Evolutionary conservation across 768 basidiomycete genomes (phyloP).

Genomic region (Hydnomerulius pinastri): DNA sequence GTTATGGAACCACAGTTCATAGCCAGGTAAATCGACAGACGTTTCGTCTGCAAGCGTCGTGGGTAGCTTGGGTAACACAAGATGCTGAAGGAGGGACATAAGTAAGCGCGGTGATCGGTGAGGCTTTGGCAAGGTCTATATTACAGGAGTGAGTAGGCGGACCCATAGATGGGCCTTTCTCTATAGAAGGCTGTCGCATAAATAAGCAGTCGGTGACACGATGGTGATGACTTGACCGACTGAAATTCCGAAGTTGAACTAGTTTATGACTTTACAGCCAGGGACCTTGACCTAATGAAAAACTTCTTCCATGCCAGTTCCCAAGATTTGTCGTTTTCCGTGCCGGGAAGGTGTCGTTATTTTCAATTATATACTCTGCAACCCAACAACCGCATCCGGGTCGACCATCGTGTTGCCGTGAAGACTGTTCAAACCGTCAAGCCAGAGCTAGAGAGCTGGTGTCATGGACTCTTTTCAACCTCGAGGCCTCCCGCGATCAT

Average conservation of each 20-base stretch:
- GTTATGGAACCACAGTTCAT: constrained; percentile 20
- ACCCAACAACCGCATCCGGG: background rate
- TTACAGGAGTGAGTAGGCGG: background rate
- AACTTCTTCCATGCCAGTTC: no score
- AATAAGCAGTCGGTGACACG: no score
- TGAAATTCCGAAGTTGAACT: no score
- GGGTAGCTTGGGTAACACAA: constrained; percentile 21
- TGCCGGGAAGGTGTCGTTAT: background rate
- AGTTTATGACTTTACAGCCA: no score
- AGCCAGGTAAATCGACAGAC: constrained; percentile 20
- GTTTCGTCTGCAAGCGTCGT: constrained; percentile 8
- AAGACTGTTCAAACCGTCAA: no score
- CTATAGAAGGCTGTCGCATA: background rate
- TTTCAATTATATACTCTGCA: background rate
- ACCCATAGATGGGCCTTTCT: no score
- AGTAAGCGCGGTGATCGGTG: background rate
- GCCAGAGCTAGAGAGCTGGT: no score
- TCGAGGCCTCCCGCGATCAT: no score
- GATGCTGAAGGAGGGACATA: constrained; percentile 17
- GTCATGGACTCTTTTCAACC: no score
- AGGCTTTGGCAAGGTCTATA: background rate
- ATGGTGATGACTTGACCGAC: no score
- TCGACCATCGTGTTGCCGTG: no score
- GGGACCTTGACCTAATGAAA: no score
- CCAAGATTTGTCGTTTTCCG: background rate